phyloP scores from a whole-genome alignment of 2,329 filamentous ascomycete genomes.

The Pseudopyricularia cyperi region DNA sequence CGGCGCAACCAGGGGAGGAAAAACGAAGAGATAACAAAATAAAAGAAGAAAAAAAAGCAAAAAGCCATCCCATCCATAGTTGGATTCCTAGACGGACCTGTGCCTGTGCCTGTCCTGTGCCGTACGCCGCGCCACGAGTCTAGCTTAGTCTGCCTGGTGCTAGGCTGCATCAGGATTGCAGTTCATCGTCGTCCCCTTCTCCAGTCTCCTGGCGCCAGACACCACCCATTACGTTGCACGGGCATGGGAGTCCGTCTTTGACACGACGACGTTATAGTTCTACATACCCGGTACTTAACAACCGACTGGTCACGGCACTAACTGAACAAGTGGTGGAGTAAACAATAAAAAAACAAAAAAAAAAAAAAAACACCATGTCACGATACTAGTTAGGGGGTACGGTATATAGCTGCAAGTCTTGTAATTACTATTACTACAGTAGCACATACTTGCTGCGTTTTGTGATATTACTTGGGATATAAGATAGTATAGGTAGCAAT shows the following conservation, averaged over 20 bases:
- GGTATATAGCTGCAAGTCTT: too few relatives aligned
- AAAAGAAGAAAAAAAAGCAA: neutral
- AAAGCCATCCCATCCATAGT: neutral
- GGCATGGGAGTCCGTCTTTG: neutral
- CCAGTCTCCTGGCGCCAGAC: neutral
- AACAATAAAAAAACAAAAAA: constrained; percentile 1
- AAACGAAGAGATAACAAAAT: neutral
- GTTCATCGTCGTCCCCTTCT: neutral
- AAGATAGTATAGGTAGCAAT: too few relatives aligned
- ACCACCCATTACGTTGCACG: neutral
- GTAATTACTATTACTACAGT: too few relatives aligned
- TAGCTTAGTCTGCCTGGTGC: neutral
- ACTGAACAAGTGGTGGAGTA: neutral
- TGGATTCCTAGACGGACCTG: neutral
- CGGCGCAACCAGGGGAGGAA: neutral
- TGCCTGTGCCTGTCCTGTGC: neutral
- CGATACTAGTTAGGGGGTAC: too few relatives aligned
- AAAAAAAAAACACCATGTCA: too few relatives aligned
- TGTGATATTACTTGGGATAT: too few relatives aligned
- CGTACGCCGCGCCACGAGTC: neutral
- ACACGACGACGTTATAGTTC: too few relatives aligned
- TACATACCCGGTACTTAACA: too few relatives aligned
- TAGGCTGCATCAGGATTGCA: neutral
- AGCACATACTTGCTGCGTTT: too few relatives aligned
- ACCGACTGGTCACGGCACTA: neutral